A percentile compares a stretch with the other conserved stretches of the same genome.
phyloP scores from a whole-genome alignment of 1,284 basidiomycete species.

The Ceratobasidium sp. region DNA sequence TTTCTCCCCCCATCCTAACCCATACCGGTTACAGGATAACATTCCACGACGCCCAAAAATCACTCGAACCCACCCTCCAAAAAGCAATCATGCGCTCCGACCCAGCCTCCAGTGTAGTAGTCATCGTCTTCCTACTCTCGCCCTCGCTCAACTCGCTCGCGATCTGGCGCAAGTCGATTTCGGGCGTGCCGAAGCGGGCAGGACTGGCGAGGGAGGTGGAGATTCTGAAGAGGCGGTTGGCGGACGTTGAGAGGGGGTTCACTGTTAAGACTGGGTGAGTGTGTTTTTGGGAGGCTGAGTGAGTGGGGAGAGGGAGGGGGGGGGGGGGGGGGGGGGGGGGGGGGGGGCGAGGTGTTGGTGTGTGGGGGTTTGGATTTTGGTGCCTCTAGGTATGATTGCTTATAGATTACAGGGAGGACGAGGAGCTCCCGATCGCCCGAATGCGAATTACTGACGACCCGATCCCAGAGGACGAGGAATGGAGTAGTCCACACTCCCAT shows the following conservation, averaged over 20 bases:
- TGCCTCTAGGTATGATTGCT: not conserved
- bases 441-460: too few relatives aligned
- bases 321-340: not conserved
- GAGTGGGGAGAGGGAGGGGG: too few relatives aligned
- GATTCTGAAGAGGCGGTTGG: slow-evolving; percentile 11
- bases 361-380: slow-evolving; percentile 14
- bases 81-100: slow-evolving; percentile 24
- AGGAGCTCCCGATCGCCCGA: too few relatives aligned
- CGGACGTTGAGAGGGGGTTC: not conserved
- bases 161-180: slow-evolving; percentile 29
- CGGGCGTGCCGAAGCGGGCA: not conserved
- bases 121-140: slow-evolving; percentile 28
- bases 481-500: too few relatives aligned
- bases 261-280: slow-evolving; percentile 20
- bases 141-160: slow-evolving; percentile 33
- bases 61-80: slow-evolving; percentile 20
- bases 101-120: slow-evolving; percentile 8
- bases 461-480: too few relatives aligned
- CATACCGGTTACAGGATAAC: slow-evolving; percentile 5
- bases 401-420: slow-evolving; percentile 4
- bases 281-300: too few relatives aligned
- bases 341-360: not conserved
- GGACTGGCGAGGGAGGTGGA: not conserved
- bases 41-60: slow-evolving; percentile 28
- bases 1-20: not conserved